phyloP scores from a whole-genome alignment of 2,329 filamentous ascomycete genomes.

The Colletotrichum theobromicola region DNA sequence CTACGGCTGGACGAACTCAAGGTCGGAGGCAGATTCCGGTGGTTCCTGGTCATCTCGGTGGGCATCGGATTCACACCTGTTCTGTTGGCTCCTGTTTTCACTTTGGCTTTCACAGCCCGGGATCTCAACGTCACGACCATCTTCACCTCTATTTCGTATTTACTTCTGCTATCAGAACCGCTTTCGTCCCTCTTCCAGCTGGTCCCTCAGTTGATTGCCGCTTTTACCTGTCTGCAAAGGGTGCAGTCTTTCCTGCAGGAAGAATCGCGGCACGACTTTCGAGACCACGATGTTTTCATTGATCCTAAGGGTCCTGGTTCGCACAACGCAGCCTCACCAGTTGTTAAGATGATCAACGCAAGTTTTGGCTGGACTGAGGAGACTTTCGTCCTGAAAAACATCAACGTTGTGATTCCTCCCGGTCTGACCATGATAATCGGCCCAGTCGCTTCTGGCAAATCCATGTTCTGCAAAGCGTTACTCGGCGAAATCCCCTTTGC shows the following conservation, averaged over 20 bases:
- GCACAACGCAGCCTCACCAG: background rate
- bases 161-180: slow-evolving; percentile 36
- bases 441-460: slow-evolving; percentile 44
- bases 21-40: slow-evolving; percentile 31
- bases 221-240: slow-evolving; percentile 34
- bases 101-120: slow-evolving; percentile 31
- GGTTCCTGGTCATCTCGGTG: slow-evolving; percentile 24
- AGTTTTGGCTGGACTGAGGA: slow-evolving; percentile 34
- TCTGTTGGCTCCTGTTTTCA: slow-evolving; percentile 36
- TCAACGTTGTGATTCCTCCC: slow-evolving; percentile 35
- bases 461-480: slow-evolving; percentile 42
- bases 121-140: slow-evolving; percentile 30
- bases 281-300: background rate
- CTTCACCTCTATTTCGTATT: slow-evolving; percentile 37
- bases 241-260: slow-evolving; percentile 41
- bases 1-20: slow-evolving; percentile 37
- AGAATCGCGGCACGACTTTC: slow-evolving; percentile 26
- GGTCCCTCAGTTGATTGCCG: slow-evolving; percentile 33
- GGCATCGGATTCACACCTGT: slow-evolving; percentile 38
- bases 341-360: background rate
- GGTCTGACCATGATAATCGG: slow-evolving; percentile 43
- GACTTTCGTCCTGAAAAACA: slow-evolving; percentile 29
- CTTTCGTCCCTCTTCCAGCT: slow-evolving; percentile 34
- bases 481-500: slow-evolving; percentile 27
- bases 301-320: background rate